Percentiles rank a stretch among this genome's conserved stretches.
phyloP scores from a whole-genome alignment of 495 filamentous ascomycete species.

The Lasiosphaeriaceae sp. region DNA sequence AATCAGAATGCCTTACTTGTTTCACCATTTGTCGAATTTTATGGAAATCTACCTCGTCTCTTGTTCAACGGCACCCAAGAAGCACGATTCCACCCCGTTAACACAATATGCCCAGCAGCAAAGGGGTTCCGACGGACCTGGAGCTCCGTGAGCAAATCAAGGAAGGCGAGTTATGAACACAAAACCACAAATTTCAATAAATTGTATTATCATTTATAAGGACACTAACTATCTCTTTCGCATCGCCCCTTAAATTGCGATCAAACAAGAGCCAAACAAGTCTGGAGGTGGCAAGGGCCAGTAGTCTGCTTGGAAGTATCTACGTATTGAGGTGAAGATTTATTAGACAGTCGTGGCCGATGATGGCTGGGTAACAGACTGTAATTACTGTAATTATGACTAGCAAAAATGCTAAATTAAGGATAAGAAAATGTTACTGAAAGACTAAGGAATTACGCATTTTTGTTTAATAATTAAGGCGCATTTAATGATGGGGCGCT shows the following conservation, averaged over 20 bases:
- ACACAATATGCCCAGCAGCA: conserved; percentile 27
- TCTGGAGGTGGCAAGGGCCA: conserved; percentile 52
- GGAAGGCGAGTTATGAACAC: conserved; percentile 29
- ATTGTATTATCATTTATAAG: no score
- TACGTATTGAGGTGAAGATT: no score
- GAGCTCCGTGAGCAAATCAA: conserved; percentile 50
- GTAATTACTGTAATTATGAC: no score
- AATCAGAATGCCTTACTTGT: no score
- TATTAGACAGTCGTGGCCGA: no score
- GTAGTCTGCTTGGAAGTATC: conserved; percentile 58
- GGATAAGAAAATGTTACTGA: no score
- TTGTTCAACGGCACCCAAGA: not conserved
- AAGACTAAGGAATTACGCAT: no score
- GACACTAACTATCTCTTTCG: no score
- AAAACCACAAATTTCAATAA: not conserved
- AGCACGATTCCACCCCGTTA: not conserved
- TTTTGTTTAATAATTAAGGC: no score
- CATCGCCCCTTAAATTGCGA: conserved; percentile 1
- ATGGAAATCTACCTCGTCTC: not conserved
- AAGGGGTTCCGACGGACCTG: conserved; percentile 52
- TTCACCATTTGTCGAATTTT: not conserved
- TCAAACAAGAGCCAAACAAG: conserved; percentile 51
- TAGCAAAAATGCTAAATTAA: no score
- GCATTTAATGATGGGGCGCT: no score
- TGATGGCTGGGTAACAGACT: no score